These are phyloP conservation scores for Roridomyces roridus DNA, from an alignment of 768 basidiomycete genomes.

Conservation along the genomic window DNA sequence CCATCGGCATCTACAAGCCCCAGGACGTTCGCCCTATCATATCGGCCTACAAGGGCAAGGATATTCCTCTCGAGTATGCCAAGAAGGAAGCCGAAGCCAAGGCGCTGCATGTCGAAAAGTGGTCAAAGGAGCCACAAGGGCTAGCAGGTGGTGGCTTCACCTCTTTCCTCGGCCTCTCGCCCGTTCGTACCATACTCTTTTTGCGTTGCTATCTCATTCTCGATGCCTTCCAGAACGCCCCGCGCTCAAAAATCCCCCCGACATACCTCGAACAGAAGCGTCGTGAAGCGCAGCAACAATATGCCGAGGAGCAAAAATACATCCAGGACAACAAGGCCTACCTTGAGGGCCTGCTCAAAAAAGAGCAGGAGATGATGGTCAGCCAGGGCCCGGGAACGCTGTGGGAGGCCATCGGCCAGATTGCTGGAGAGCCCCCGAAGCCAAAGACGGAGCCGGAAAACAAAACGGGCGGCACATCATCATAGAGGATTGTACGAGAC, in stretches of 20 bases:
- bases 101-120: conserved; percentile 77
- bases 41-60: conserved; percentile 83
- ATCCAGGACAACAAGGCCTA: conserved; percentile 51
- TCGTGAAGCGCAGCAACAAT: conserved; percentile 55
- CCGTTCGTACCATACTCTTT: conserved; percentile 25
- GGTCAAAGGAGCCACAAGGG: conserved; percentile 59
- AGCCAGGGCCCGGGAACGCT: conserved; percentile 51
- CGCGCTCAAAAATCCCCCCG: conserved; percentile 41
- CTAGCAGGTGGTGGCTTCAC: conserved; percentile 33
- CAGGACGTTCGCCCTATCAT: conserved; percentile 89
- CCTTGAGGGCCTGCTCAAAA: conserved; percentile 45
- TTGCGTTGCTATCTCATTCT: not conserved
- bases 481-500: conserved; percentile 14
- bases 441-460: not conserved
- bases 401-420: conserved; percentile 52
- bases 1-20: conserved; percentile 91
- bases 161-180: conserved; percentile 48
- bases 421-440: conserved; percentile 17
- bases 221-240: conserved; percentile 17
- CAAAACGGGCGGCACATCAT: not conserved
- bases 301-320: conserved; percentile 56
- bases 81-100: conserved; percentile 88
- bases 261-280: conserved; percentile 63
- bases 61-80: conserved; percentile 89
- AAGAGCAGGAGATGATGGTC: conserved; percentile 49